Percentiles rank a stretch among this genome's conserved stretches.
Evolutionary conservation across 2,329 filamentous ascomycete genomes (phyloP).

Genomic region (Microcyclospora pomicola): DNA sequence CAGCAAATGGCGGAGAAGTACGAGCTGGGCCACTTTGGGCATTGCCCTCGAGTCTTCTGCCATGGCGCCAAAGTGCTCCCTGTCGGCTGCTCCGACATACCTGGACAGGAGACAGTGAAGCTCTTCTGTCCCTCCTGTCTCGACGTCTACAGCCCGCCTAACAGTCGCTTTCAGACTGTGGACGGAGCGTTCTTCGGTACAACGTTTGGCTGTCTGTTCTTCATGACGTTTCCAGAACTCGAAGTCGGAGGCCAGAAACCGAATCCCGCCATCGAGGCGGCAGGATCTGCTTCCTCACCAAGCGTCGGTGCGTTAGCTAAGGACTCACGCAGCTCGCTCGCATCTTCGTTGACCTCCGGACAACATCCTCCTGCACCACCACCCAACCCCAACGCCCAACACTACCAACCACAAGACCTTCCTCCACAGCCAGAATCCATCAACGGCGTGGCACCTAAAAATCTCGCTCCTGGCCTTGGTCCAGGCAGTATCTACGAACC

Average conservation of each 20-base stretch:
- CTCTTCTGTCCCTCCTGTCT: conserved; percentile 94
- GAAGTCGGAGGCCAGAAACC: conserved; percentile 46
- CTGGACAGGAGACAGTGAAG: conserved; percentile 94
- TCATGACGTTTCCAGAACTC: conserved; percentile 96
- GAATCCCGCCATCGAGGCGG: neutral
- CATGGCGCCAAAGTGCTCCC: conserved; percentile 80
- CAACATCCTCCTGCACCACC: conserved; percentile 9
- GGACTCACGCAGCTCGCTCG: conserved; percentile 15
- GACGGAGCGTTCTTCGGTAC: conserved; percentile 97
- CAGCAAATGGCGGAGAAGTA: conserved; percentile 99
- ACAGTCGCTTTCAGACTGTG: conserved; percentile 92
- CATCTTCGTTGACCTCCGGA: conserved; percentile 19
- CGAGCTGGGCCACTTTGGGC: conserved; percentile 88
- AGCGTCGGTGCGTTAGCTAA: conserved; percentile 4
- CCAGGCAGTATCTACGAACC: conserved; percentile 78
- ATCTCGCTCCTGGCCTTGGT: conserved; percentile 80
- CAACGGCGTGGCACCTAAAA: conserved; percentile 76
- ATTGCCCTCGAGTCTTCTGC: conserved; percentile 89
- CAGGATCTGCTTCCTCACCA: conserved; percentile 1
- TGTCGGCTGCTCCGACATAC: conserved; percentile 85
- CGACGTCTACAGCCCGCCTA: conserved; percentile 93
- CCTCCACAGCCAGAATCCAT: conserved; percentile 43
- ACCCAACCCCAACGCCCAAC: conserved; percentile 5
- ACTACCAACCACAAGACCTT: conserved; percentile 10
- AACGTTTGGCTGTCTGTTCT: conserved; percentile 91